Percentiles rank a stretch among this genome's conserved stretches.
Conservation (phyloP, 805 yeast species). For the Cyberlindnera mycetangii region DNA sequence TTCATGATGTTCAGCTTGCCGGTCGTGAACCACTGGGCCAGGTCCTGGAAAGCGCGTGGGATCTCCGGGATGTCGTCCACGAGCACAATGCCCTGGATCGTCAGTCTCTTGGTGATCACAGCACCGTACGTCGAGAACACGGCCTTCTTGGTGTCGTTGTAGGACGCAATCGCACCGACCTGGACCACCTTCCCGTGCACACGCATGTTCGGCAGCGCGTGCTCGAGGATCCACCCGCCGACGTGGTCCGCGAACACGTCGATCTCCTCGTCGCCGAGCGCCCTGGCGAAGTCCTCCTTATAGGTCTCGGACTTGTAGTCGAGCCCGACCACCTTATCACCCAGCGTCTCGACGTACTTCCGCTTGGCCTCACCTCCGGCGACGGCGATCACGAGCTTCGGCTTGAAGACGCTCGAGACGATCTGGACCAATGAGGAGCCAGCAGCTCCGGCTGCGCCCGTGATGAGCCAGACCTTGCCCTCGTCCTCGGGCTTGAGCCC, state of each 20-base stretch:
- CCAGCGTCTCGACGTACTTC: conserved; percentile 49
- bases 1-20: conserved; percentile 41
- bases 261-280: conserved; percentile 45
- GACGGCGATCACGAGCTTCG: conserved; percentile 55
- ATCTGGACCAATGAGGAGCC: conserved; percentile 58
- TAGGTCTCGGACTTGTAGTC: conserved; percentile 49
- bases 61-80: conserved; percentile 40
- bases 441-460: conserved; percentile 78
- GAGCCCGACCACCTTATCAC: conserved; percentile 48
- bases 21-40: conserved; percentile 35
- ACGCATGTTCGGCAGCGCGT: conserved; percentile 36
- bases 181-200: conserved; percentile 46
- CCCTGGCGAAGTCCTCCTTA: conserved; percentile 34
- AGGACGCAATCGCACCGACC: conserved; percentile 64
- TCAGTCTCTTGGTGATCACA: conserved; percentile 49
- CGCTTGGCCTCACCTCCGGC: conserved; percentile 59
- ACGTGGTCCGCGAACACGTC: conserved; percentile 61
- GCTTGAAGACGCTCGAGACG: conserved; percentile 50
- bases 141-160: conserved; percentile 37
- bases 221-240: conserved; percentile 56
- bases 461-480: conserved; percentile 47
- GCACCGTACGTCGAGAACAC: conserved; percentile 38
- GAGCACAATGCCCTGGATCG: conserved; percentile 51
- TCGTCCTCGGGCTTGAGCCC: conserved; percentile 38
- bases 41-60: conserved; percentile 35